These are phyloP conservation scores for Huntiella decipiens DNA, from an alignment of 2,329 filamentous ascomycete species.

Conservation along the genomic window DNA sequence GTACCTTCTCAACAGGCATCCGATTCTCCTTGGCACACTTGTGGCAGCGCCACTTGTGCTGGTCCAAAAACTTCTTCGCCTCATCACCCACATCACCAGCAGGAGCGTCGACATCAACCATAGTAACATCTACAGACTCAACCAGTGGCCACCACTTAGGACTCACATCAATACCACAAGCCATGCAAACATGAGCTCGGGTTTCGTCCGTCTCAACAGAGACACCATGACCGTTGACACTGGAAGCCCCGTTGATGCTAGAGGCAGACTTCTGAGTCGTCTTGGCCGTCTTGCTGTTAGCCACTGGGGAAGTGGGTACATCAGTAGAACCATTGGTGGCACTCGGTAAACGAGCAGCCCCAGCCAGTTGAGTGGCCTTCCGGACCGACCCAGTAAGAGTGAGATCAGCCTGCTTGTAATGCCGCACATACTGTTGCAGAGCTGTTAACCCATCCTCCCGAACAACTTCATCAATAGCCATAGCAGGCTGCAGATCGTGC, in stretches of 20 bases:
- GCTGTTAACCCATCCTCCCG: constrained; percentile 38
- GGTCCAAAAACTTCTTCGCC: constrained; percentile 38
- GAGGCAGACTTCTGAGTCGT: neutral
- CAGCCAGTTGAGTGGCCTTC: constrained; percentile 62
- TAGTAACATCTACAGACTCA: constrained; percentile 29
- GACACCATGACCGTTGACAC: constrained; percentile 13
- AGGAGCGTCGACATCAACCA: constrained; percentile 32
- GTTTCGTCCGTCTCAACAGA: neutral
- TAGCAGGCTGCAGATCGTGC: constrained; percentile 47
- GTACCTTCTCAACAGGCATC: constrained; percentile 19
- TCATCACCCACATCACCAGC: constrained; percentile 27
- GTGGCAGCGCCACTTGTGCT: constrained; percentile 52
- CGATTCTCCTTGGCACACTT: constrained; percentile 45
- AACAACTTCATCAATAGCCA: constrained; percentile 5
- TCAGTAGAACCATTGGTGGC: constrained; percentile 30
- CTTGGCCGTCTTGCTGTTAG: constrained; percentile 9
- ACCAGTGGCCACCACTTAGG: constrained; percentile 53
- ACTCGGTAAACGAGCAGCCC: constrained; percentile 18
- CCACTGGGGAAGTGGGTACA: constrained; percentile 14
- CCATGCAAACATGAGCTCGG: constrained; percentile 34
- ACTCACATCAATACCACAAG: constrained; percentile 50
- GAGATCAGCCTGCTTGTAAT: constrained; percentile 87
- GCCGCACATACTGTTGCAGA: constrained; percentile 69
- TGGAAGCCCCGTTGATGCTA: constrained; percentile 11
- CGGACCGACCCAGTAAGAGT: constrained; percentile 79